Conservation (phyloP, 768 basidiomycete genomes). For the Serendipita sp. region DNA sequence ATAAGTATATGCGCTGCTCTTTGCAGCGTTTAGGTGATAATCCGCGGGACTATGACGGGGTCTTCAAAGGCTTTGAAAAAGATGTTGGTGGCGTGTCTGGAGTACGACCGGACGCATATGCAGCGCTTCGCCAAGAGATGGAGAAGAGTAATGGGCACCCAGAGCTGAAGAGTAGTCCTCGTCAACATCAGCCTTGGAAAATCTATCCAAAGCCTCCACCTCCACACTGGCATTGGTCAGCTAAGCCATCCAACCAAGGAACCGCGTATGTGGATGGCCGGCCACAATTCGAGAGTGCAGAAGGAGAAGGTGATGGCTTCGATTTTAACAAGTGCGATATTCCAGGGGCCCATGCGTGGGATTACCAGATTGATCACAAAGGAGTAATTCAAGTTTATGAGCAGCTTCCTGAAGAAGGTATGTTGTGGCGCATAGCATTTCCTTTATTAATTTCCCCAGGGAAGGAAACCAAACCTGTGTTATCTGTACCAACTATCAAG, state of each 20-base stretch:
- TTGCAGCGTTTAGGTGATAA: conserved; percentile 89
- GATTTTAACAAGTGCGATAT: conserved; percentile 55
- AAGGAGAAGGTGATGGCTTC: conserved; percentile 33
- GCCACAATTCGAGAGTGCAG: conserved; percentile 19
- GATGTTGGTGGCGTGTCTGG: conserved; percentile 47
- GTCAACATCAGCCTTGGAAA: conserved; percentile 47
- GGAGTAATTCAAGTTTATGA: conserved; percentile 82
- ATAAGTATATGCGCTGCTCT: conserved; percentile 85
- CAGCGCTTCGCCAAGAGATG: conserved; percentile 12
- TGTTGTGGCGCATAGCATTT: not conserved
- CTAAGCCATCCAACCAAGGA: conserved; percentile 17
- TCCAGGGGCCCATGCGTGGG: conserved; percentile 43
- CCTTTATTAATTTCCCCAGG: conserved; percentile 8
- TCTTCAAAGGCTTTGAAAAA: conserved; percentile 52
- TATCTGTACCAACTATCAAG: conserved; percentile 65
- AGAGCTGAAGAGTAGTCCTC: conserved; percentile 15
- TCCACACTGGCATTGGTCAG: conserved; percentile 87
- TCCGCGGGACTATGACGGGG: conserved; percentile 76
- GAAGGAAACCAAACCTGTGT: conserved; percentile 37
- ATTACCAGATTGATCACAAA: conserved; percentile 61
- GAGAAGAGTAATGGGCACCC: conserved; percentile 7
- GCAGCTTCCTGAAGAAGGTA: not conserved
- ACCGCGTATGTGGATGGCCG: conserved; percentile 20
- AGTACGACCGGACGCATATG: conserved; percentile 43
- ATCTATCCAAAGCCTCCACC: conserved; percentile 88